Evolutionary conservation across 2,329 filamentous ascomycete species (phyloP).

Genomic region (Diplodia scrobiculata): DNA sequence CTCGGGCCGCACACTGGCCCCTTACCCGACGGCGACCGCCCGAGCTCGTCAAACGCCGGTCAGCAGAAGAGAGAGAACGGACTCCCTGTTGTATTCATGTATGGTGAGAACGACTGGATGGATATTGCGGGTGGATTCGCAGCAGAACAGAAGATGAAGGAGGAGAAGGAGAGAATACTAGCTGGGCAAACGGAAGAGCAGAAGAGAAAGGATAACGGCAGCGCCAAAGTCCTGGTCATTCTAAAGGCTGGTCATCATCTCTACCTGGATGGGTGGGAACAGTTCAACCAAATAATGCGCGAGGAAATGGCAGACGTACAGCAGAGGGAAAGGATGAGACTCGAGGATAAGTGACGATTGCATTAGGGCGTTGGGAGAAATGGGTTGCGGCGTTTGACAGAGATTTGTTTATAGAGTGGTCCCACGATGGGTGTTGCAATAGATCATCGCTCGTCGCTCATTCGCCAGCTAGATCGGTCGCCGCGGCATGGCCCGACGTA

Average conservation of each 20-base stretch:
- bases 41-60: constrained; percentile 34
- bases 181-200: constrained; percentile 65
- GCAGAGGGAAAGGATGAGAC: constrained; percentile 40
- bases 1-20: constrained; percentile 39
- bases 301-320: constrained; percentile 68
- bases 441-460: not conserved
- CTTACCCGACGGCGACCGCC: constrained; percentile 32
- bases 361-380: not conserved
- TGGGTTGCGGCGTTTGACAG: not conserved
- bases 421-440: not conserved
- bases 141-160: constrained; percentile 75
- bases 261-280: constrained; percentile 69
- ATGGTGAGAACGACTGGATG: constrained; percentile 99
- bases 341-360: constrained; percentile 22
- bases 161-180: constrained; percentile 64
- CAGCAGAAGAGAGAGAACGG: constrained; percentile 60
- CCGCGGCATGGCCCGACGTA: not conserved
- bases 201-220: constrained; percentile 71
- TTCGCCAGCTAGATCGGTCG: not conserved
- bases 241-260: constrained; percentile 70
- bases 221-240: constrained; percentile 79
- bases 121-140: constrained; percentile 83
- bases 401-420: constrained; percentile 1
- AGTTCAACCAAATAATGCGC: constrained; percentile 68
- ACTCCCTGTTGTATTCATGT: constrained; percentile 87